These are phyloP conservation scores for Prunella vulgaris DNA, from an alignment of 257 asterid genomes.

Conservation along the genomic window DNA sequence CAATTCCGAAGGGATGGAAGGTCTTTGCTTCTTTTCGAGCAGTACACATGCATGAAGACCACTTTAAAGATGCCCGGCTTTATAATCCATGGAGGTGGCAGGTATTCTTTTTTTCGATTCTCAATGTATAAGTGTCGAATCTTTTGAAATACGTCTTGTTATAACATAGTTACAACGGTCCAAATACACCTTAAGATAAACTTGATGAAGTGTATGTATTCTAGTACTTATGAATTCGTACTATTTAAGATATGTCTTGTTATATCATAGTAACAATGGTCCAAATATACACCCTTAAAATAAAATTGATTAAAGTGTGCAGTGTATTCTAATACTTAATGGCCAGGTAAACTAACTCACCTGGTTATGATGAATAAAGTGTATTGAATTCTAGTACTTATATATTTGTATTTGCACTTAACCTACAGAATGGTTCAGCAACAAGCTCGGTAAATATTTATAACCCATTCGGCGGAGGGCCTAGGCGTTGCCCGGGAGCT, in stretches of 20 bases:
- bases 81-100: slow-evolving; percentile 99
- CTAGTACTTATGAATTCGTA: too few relatives aligned
- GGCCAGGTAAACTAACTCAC: too few relatives aligned
- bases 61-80: slow-evolving; percentile 84
- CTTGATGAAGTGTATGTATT: neutral
- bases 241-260: too few relatives aligned
- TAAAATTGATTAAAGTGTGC: neutral
- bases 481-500: slow-evolving; percentile 95
- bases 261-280: too few relatives aligned
- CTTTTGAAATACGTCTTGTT: too few relatives aligned
- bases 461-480: slow-evolving; percentile 96
- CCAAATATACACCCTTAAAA: too few relatives aligned
- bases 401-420: neutral
- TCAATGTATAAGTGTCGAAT: neutral
- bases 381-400: neutral
- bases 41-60: slow-evolving; percentile 71
- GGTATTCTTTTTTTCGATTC: slow-evolving; percentile 24
- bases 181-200: too few relatives aligned
- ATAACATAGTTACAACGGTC: too few relatives aligned
- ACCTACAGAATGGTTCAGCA: slow-evolving; percentile 32
- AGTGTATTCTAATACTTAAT: neutral
- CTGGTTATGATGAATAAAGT: too few relatives aligned
- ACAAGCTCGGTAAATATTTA: slow-evolving; percentile 37
- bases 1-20: slow-evolving; percentile 87
- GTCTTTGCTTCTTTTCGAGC: slow-evolving; percentile 86